These are phyloP conservation scores for Sugiyamaella paludigena DNA, from an alignment of 1,139 yeast genomes.

Conservation along the genomic window DNA sequence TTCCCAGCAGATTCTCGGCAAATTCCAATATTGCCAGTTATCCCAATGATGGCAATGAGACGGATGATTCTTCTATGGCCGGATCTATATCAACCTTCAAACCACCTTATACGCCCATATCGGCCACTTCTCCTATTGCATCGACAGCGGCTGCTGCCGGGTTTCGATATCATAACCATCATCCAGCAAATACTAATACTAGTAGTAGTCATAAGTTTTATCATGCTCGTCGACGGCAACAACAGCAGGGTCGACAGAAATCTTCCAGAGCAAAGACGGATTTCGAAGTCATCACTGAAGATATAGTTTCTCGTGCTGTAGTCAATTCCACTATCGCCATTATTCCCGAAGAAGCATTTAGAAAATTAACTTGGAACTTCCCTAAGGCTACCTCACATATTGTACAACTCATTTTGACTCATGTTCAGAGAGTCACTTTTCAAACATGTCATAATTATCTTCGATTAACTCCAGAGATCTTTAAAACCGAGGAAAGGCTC, in stretches of 20 bases:
- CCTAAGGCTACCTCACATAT: constrained; percentile 93
- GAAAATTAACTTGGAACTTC: constrained; percentile 65
- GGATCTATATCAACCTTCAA: not conserved
- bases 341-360: constrained; percentile 82
- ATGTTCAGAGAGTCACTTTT: constrained; percentile 85
- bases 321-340: constrained; percentile 82
- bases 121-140: constrained; percentile 11
- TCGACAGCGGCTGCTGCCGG: constrained; percentile 7
- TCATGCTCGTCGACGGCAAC: too few relatives aligned
- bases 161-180: not conserved
- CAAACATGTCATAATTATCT: constrained; percentile 85
- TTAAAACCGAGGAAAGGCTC: constrained; percentile 68
- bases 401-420: constrained; percentile 84
- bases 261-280: constrained; percentile 17
- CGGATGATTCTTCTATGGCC: constrained; percentile 14
- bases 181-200: not conserved
- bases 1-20: not conserved
- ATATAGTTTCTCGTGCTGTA: constrained; percentile 59
- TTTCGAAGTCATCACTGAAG: constrained; percentile 38
- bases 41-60: constrained; percentile 10
- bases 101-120: constrained; percentile 10
- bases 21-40: not conserved
- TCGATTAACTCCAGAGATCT: constrained; percentile 78
- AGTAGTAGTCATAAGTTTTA: too few relatives aligned
- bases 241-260: not conserved